These are phyloP conservation scores for Diplotaxis tenuifolia DNA, from an alignment of 345 rosid genomes.

Conservation along the genomic window DNA sequence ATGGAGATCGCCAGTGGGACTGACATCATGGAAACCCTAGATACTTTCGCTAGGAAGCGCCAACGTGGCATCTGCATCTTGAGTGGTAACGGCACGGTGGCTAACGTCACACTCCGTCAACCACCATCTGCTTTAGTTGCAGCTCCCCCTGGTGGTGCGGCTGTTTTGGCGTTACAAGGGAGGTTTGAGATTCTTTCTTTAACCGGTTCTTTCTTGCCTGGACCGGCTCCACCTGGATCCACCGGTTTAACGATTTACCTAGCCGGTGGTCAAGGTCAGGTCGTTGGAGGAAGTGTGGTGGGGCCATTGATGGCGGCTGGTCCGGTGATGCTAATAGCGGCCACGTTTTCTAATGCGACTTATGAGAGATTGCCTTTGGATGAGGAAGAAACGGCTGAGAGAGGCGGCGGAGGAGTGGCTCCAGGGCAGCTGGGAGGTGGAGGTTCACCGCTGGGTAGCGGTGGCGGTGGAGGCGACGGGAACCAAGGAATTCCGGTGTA, in stretches of 20 bases:
- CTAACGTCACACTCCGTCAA: slow-evolving; percentile 63
- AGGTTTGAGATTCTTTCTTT: slow-evolving; percentile 49
- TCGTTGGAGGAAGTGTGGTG: slow-evolving; percentile 50
- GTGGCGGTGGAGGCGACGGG: slow-evolving; percentile 48
- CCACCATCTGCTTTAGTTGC: slow-evolving; percentile 21
- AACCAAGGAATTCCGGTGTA: slow-evolving; percentile 49
- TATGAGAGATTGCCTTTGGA: slow-evolving; percentile 50
- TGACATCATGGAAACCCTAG: slow-evolving; percentile 55
- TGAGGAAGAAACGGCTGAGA: slow-evolving; percentile 37
- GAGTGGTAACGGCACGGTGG: slow-evolving; percentile 61
- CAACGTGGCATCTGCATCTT: slow-evolving; percentile 63
- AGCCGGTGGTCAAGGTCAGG: slow-evolving; percentile 53
- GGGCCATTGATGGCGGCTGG: slow-evolving; percentile 46
- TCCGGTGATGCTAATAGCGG: slow-evolving; percentile 48
- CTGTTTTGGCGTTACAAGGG: slow-evolving; percentile 51
- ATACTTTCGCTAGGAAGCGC: slow-evolving; percentile 52
- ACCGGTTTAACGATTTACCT: slow-evolving; percentile 49
- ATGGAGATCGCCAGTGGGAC: slow-evolving; percentile 63
- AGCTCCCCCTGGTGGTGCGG: slow-evolving; percentile 20
- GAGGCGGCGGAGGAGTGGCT: slow-evolving; percentile 39
- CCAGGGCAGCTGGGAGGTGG: slow-evolving; percentile 31
- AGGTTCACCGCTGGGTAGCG: slow-evolving; percentile 38
- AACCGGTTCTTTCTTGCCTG: slow-evolving; percentile 48
- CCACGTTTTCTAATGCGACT: slow-evolving; percentile 50
- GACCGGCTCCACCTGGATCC: slow-evolving; percentile 49